Evolutionary conservation across 2,329 filamentous ascomycete species (phyloP).

Genomic region (Fonsecaea pugnacius): DNA sequence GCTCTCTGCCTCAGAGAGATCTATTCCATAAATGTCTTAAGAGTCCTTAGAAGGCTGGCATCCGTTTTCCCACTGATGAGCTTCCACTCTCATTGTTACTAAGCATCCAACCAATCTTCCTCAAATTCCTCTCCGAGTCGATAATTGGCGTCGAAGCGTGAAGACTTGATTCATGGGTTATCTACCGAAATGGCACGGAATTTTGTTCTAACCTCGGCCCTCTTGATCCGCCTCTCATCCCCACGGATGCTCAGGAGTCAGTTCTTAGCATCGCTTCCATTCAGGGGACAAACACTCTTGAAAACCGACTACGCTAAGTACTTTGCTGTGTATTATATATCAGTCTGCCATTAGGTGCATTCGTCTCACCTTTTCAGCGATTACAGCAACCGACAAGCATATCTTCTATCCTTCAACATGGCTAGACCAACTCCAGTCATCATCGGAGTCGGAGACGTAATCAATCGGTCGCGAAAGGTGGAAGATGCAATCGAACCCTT

Average conservation of each 20-base stretch:
- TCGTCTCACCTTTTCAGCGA: background rate
- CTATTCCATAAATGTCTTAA: background rate
- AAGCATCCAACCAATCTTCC: background rate
- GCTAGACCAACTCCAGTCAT: slow-evolving; percentile 47
- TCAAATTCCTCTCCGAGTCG: background rate
- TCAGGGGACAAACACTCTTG: background rate
- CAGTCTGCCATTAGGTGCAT: no score
- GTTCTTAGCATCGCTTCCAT: background rate
- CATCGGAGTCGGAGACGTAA: slow-evolving; percentile 65
- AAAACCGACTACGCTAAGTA: no score
- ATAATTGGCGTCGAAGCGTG: background rate
- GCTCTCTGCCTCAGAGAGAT: background rate
- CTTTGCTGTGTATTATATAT: no score
- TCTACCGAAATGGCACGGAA: background rate
- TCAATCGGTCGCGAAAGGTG: slow-evolving; percentile 58
- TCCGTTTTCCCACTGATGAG: background rate
- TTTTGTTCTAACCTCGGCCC: background rate
- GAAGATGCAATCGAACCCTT: slow-evolving; percentile 63
- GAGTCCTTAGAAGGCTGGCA: background rate
- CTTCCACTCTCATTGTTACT: background rate
- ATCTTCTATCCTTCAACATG: background rate
- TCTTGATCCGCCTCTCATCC: background rate
- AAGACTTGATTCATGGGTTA: background rate
- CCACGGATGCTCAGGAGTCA: background rate
- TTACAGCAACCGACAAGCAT: background rate